phyloP scores from a whole-genome alignment of 208 protist genomes.

The Acanthamoeba lenticulata region DNA sequence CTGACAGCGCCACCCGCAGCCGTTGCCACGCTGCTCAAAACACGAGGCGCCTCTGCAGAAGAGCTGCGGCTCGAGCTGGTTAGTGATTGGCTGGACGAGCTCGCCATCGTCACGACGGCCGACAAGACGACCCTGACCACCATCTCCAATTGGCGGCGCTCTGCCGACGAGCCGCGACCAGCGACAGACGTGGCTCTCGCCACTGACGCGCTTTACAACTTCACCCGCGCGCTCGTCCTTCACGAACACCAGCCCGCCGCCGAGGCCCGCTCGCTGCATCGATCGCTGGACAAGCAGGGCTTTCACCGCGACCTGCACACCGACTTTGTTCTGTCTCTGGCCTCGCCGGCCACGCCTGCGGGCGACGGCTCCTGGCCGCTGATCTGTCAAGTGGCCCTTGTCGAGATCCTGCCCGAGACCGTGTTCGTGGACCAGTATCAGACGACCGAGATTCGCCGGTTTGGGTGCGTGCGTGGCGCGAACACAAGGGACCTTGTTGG shows the following conservation, averaged over 20 bases:
- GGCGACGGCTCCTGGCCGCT: neutral
- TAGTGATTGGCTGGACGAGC: neutral
- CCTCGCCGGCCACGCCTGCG: neutral
- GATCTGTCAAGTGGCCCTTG: neutral
- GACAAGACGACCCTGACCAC: neutral
- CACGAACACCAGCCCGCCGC: neutral
- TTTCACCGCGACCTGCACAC: neutral
- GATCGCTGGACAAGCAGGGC: neutral
- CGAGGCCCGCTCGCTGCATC: neutral
- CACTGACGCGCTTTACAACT: neutral
- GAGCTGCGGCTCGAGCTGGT: neutral
- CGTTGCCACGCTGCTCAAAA: neutral
- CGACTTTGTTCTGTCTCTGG: neutral
- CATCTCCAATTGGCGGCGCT: neutral
- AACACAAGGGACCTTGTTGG: neutral
- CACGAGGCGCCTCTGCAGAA: neutral
- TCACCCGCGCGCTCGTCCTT: neutral
- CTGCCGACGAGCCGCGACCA: neutral
- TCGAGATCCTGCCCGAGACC: neutral
- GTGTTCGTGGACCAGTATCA: conserved; percentile 13
- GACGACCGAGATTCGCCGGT: neutral
- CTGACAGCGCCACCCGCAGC: neutral
- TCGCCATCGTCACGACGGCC: neutral
- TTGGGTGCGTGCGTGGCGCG: neutral
- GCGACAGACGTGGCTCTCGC: too few species aligned